Evolutionary conservation across 805 yeast genomes (phyloP), one percentile per base, ranked within the genome.

Genomic region (Ogataea methanolica): DNA sequence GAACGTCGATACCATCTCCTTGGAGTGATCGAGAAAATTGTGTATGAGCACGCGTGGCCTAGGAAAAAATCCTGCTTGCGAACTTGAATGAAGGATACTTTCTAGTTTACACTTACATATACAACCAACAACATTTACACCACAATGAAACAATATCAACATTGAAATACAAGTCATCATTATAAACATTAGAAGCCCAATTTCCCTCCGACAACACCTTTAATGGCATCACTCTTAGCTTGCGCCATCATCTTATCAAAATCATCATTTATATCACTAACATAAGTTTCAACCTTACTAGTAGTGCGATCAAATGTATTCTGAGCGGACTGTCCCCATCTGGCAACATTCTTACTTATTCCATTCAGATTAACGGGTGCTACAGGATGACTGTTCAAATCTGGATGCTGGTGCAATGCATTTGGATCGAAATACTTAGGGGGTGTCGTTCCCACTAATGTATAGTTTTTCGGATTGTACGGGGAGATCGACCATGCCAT

Each of bases 401-500:
- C 56, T 2, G 65, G 55, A 35, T 59, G 57, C 43, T 65, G 68
- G 41, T 61, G 66, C 5, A 62, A 31, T 2, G 67, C 63, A 39
- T 59, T 55, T 2, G 69, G 69, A 47, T 65, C 67, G 40, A 58
- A 65, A 41, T 65, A 65, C 21, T 56, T 51, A 6, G 69, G 69
- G 26, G 61, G 59, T 6, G 59, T 16, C 1, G 56, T 43, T 11
- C 63, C 64, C 43, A 63, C 48, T n/a, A 65, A 40, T 4, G 49
- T 53, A 43, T 52, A 57, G 41, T 68, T 68, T 8, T 56, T 55
- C 5, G 70, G 64, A 45, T 68, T 68, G 54, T 66, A 66, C 6
- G 71, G 70, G 14, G 72, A 67, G 2, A 65, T 52, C 66, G 71
- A 47, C 76, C 79, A 52, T 48, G 85, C 85, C 47, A 85, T 63